Evolutionary conservation across 306 rosid genomes (phyloP).

Genomic region (Ammopiptanthus mongolicus): DNA sequence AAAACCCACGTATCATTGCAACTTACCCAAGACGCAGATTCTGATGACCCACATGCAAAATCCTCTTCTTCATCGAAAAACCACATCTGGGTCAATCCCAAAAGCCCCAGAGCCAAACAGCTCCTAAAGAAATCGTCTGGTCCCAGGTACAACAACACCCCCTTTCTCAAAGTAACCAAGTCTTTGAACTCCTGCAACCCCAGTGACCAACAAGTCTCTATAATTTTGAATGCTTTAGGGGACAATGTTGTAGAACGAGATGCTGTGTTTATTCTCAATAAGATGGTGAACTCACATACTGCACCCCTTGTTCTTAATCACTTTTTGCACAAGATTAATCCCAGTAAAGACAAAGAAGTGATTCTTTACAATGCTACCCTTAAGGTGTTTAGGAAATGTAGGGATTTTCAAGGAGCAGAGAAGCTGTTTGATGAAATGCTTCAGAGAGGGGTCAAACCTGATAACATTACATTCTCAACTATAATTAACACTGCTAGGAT

Average conservation of each 20-base stretch:
- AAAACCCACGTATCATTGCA: constrained; percentile 39
- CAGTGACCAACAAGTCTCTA: constrained; percentile 36
- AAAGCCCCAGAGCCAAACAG: constrained; percentile 50
- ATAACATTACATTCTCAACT: constrained; percentile 71
- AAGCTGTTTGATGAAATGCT: constrained; percentile 80
- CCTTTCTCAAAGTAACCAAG: constrained; percentile 43
- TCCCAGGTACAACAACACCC: constrained; percentile 31
- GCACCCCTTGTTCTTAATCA: constrained; percentile 50
- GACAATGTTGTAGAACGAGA: constrained; percentile 49
- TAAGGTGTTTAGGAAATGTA: constrained; percentile 59
- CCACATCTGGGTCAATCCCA: constrained; percentile 77
- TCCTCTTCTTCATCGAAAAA: constrained; percentile 36
- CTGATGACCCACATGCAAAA: constrained; percentile 28
- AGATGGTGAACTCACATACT: constrained; percentile 44
- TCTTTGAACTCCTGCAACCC: constrained; percentile 49
- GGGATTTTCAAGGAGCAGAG: constrained; percentile 66
- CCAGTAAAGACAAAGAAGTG: constrained; percentile 30
- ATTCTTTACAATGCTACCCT: constrained; percentile 67
- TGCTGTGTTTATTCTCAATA: constrained; percentile 63
- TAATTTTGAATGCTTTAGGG: constrained; percentile 38
- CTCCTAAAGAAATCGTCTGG: constrained; percentile 39
- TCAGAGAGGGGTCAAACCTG: constrained; percentile 60
- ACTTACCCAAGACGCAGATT: neutral
- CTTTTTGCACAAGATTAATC: constrained; percentile 43
- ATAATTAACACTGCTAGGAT: constrained; percentile 74